Evolutionary conservation across 192 early-diverging fungal genomes (phyloP).

Genomic region (Gaertneriomyces semiglobifer): DNA sequence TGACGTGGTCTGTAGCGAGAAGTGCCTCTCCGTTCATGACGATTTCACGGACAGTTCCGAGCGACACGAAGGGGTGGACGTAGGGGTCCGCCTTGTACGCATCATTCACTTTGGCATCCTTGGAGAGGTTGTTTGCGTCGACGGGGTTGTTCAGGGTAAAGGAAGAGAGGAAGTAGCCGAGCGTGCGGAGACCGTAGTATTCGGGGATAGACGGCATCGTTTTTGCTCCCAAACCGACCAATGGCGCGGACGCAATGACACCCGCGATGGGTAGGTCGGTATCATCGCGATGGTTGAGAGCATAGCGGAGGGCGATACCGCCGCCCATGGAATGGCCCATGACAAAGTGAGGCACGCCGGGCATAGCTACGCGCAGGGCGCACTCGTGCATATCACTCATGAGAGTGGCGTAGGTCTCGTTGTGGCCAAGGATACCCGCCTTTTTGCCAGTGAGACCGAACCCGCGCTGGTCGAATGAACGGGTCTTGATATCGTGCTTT

Average conservation of each 20-base stretch:
- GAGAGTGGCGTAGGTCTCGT: constrained; percentile 41
- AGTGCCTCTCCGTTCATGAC: constrained; percentile 47
- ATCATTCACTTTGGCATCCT: constrained; percentile 39
- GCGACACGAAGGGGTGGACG: constrained; percentile 47
- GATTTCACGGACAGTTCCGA: constrained; percentile 46
- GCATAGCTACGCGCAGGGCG: constrained; percentile 26
- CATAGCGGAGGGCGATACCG: constrained; percentile 25
- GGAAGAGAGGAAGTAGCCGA: constrained; percentile 42
- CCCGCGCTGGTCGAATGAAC: constrained; percentile 64
- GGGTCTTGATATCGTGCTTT: constrained; percentile 52
- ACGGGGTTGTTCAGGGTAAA: constrained; percentile 41
- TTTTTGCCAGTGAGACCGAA: constrained; percentile 62
- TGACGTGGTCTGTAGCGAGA: constrained; percentile 21
- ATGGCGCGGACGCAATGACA: constrained; percentile 54
- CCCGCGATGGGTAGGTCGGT: constrained; percentile 29
- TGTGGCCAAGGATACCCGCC: constrained; percentile 53
- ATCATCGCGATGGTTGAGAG: constrained; percentile 18
- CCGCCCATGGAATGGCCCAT: constrained; percentile 48
- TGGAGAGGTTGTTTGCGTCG: constrained; percentile 42
- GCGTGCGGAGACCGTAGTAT: constrained; percentile 34
- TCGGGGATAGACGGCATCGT: constrained; percentile 12
- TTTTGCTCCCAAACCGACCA: constrained; percentile 21
- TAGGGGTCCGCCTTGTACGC: constrained; percentile 57
- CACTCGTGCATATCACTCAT: constrained; percentile 40
- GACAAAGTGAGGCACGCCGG: constrained; percentile 49